These are phyloP conservation scores for Gossypium schwendimanii DNA, from an alignment of 441 rosid genomes.

Conservation along the genomic window DNA sequence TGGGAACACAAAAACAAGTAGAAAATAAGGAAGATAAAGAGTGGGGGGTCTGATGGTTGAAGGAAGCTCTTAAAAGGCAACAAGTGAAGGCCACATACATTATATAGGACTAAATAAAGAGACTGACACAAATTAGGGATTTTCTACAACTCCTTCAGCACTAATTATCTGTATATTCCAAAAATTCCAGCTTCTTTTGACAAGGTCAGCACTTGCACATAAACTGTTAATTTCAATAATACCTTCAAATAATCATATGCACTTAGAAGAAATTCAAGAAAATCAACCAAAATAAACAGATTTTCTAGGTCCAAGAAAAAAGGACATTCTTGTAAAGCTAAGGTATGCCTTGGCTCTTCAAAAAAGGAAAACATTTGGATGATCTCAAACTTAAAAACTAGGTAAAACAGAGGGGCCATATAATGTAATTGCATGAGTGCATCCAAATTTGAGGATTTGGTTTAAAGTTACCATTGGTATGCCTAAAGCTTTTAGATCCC, in stretches of 20 bases:
- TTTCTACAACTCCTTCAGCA: not conserved
- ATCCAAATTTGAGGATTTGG: not conserved
- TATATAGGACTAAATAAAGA: not conserved
- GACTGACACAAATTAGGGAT: not conserved
- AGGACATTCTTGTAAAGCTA: not conserved
- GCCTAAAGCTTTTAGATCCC: slow-evolving; percentile 6
- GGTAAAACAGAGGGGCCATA: not conserved
- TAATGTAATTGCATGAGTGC: not conserved
- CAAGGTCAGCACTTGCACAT: not conserved
- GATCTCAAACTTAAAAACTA: not conserved
- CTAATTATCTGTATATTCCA: not conserved
- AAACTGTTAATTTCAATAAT: not conserved
- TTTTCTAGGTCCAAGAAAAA: not conserved
- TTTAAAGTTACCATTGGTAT: slow-evolving; percentile 25
- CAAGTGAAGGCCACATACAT: too few species aligned
- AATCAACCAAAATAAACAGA: not conserved
- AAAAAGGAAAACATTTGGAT: not conserved
- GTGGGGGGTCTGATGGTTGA: too few species aligned
- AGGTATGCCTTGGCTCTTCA: not conserved
- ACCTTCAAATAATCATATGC: not conserved
- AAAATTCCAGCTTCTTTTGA: not conserved
- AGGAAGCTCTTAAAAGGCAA: too few species aligned
- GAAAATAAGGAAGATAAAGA: not conserved
- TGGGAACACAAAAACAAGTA: not conserved
- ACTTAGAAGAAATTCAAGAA: not conserved